Conservation (phyloP, 2,329 filamentous ascomycete genomes). For the Macrophomina tecta region DNA sequence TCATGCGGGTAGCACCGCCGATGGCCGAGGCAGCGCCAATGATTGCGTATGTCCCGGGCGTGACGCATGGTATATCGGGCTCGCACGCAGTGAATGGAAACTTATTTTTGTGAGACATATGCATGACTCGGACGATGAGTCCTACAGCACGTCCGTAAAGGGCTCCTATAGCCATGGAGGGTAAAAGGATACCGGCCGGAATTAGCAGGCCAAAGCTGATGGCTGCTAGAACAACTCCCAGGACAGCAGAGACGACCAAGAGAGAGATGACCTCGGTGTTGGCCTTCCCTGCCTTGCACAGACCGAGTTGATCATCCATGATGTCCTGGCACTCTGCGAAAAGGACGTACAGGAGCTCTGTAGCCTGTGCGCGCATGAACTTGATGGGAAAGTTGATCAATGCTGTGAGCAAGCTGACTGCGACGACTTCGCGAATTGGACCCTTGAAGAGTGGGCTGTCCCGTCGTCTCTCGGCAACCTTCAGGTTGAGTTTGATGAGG, state of each 20-base stretch:
- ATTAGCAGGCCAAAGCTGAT: slow-evolving; percentile 94
- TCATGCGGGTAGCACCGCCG: slow-evolving; percentile 92
- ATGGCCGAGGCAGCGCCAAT: slow-evolving; percentile 95
- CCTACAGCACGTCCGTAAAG: slow-evolving; percentile 88
- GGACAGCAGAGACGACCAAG: slow-evolving; percentile 77
- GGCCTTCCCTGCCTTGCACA: slow-evolving; percentile 86
- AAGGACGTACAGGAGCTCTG: slow-evolving; percentile 87
- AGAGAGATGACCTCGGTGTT: slow-evolving; percentile 83
- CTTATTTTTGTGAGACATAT: slow-evolving; percentile 76
- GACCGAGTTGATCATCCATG: slow-evolving; percentile 82
- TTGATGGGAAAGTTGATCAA: slow-evolving; percentile 94
- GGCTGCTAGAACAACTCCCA: slow-evolving; percentile 84
- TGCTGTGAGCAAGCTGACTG: slow-evolving; percentile 82
- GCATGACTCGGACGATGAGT: slow-evolving; percentile 87
- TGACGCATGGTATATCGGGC: slow-evolving; percentile 86
- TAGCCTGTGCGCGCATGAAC: slow-evolving; percentile 92
- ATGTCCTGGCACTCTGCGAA: slow-evolving; percentile 89
- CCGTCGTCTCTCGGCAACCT: slow-evolving; percentile 70
- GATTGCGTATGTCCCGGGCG: slow-evolving; percentile 94
- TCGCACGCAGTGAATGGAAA: slow-evolving; percentile 81
- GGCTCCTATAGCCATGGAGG: slow-evolving; percentile 94
- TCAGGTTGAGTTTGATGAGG: slow-evolving; percentile 95
- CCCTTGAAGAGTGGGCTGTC: slow-evolving; percentile 65
- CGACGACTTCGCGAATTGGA: slow-evolving; percentile 78
- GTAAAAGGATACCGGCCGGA: slow-evolving; percentile 92